These are phyloP conservation scores for Syzygium aromaticum DNA, from an alignment of 345 rosid species.

Conservation along the genomic window DNA sequence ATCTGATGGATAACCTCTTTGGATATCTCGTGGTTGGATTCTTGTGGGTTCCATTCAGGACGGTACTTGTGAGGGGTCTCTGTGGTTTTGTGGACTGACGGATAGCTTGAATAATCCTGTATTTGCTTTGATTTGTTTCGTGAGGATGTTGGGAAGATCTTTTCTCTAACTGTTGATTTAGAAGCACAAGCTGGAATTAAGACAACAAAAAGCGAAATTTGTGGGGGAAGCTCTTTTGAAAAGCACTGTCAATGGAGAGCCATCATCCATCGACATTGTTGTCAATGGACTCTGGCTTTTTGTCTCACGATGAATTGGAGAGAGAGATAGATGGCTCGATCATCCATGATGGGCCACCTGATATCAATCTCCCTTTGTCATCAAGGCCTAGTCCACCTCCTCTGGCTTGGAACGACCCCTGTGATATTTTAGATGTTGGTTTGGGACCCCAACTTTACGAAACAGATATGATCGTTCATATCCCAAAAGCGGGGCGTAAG, in stretches of 20 bases:
- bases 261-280: slow-evolving; percentile 39
- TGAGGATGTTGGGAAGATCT: not conserved
- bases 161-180: not conserved
- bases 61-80: slow-evolving; percentile 12
- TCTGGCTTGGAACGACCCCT: slow-evolving; percentile 28
- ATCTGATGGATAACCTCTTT: slow-evolving; percentile 6
- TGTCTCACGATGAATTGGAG: slow-evolving; percentile 35
- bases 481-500: slow-evolving; percentile 32
- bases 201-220: not conserved
- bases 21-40: slow-evolving; percentile 10
- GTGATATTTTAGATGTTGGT: slow-evolving; percentile 32
- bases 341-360: slow-evolving; percentile 35
- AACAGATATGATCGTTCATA: slow-evolving; percentile 15
- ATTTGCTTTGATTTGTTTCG: not conserved
- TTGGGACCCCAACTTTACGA: slow-evolving; percentile 27
- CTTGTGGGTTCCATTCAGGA: slow-evolving; percentile 10
- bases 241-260: slow-evolving; percentile 30
- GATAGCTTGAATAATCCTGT: not conserved
- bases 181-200: not conserved
- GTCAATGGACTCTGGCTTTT: slow-evolving; percentile 37
- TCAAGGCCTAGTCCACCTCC: slow-evolving; percentile 33
- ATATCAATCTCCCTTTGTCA: slow-evolving; percentile 37
- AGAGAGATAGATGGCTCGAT: slow-evolving; percentile 22
- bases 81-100: slow-evolving; percentile 13
- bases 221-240: slow-evolving; percentile 6